Evolutionary conservation across 2,329 filamentous ascomycete genomes (phyloP).

Genomic region (Beauveria sp.): DNA sequence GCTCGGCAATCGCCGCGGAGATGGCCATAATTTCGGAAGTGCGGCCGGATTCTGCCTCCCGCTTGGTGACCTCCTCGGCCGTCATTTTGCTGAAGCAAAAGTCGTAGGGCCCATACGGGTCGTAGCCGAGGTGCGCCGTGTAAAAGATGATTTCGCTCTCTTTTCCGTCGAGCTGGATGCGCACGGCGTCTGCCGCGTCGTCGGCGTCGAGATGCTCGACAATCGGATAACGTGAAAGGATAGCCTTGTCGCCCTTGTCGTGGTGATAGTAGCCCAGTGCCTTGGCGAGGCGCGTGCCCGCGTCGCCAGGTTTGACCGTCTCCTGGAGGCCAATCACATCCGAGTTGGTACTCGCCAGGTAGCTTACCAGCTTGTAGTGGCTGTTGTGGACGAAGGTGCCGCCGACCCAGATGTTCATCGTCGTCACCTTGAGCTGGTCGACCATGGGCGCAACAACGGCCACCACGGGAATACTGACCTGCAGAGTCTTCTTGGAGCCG

Average conservation of each 20-base stretch:
- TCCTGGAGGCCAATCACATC: slow-evolving; percentile 34
- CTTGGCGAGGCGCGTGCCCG: slow-evolving; percentile 25
- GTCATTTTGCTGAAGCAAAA: slow-evolving; percentile 31
- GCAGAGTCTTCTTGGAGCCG: slow-evolving; percentile 18
- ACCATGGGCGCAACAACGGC: slow-evolving; percentile 21
- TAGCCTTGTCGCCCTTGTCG: slow-evolving; percentile 25
- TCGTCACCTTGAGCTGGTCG: slow-evolving; percentile 26
- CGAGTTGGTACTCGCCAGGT: slow-evolving; percentile 23
- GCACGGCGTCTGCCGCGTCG: slow-evolving; percentile 24
- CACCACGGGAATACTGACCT: slow-evolving; percentile 27
- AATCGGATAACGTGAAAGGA: slow-evolving; percentile 34
- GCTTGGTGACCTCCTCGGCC: slow-evolving; percentile 24
- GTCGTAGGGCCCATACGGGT: slow-evolving; percentile 36
- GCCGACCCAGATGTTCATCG: slow-evolving; percentile 34
- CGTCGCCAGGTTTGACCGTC: slow-evolving; percentile 18
- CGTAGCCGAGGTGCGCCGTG: slow-evolving; percentile 29
- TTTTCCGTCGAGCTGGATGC: slow-evolving; percentile 27
- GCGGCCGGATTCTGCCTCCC: slow-evolving; percentile 29
- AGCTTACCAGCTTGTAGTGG: slow-evolving; percentile 31
- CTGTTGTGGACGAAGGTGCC: slow-evolving; percentile 28
- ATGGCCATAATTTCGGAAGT: slow-evolving; percentile 30
- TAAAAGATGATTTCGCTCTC: slow-evolving; percentile 27
- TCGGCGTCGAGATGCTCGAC: slow-evolving; percentile 20
- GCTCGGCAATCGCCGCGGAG: slow-evolving; percentile 24
- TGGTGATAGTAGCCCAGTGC: slow-evolving; percentile 33